phyloP scores from a whole-genome alignment of 179 eudicot species.

The Spergularia azorica region DNA sequence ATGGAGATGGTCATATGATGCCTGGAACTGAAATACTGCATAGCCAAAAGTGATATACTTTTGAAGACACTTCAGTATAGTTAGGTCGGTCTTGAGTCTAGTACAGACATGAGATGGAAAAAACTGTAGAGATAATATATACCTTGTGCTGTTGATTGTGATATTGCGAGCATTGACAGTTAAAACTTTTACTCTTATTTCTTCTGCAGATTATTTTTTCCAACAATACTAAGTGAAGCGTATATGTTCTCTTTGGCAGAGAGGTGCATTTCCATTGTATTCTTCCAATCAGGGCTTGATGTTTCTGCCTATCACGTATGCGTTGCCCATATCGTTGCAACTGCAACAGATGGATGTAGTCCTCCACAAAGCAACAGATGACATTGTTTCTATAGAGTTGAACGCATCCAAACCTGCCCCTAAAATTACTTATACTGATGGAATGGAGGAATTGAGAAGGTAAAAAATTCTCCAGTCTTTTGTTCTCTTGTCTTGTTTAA shows the following conservation, averaged over 20 bases:
- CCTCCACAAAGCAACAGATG: constrained; percentile 98
- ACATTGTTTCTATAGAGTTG: constrained; percentile 70
- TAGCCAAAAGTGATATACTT: background rate
- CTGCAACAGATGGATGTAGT: constrained; percentile 68
- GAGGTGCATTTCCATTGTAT: constrained; percentile 75
- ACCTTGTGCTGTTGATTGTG: constrained; percentile 8
- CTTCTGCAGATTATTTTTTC: constrained; percentile 26
- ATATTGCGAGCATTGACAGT: constrained; percentile 9
- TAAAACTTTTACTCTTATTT: constrained; percentile 4
- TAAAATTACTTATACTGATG: constrained; percentile 56
- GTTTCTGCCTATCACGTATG: constrained; percentile 70
- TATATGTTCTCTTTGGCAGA: constrained; percentile 53
- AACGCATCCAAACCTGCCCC: constrained; percentile 45
- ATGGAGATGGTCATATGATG: background rate
- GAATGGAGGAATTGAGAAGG: constrained; percentile 83
- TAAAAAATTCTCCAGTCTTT: constrained; percentile 14
- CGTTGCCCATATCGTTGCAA: constrained; percentile 65
- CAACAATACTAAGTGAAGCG: constrained; percentile 33
- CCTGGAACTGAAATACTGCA: background rate
- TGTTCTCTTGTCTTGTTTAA: too few species aligned
- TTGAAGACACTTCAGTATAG: background rate
- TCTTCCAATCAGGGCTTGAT: constrained; percentile 52
- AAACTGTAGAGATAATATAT: constrained; percentile 1
- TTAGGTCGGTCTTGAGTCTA: background rate
- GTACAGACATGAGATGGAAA: constrained; percentile 2